Evolutionary conservation across 2,329 filamentous ascomycete species (phyloP).

Genomic region (Xenosphaeropsis pyriputrescens): DNA sequence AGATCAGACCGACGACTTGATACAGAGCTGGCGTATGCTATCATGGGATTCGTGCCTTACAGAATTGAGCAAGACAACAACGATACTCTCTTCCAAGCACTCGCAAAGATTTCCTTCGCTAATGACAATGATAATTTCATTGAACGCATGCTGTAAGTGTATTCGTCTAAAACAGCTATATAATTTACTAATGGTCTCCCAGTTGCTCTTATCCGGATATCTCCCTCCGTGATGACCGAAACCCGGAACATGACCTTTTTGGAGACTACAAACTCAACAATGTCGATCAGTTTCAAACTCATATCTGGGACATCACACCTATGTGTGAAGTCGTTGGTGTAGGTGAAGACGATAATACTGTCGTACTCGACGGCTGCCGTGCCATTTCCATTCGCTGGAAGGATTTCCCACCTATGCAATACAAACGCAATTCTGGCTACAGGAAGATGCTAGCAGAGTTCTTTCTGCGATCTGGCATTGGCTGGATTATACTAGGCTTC

Average conservation of each 20-base stretch:
- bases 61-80: slow-evolving; percentile 7
- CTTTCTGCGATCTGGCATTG: background rate
- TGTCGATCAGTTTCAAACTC: slow-evolving; percentile 3
- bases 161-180: too few relatives aligned
- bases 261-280: slow-evolving; percentile 9
- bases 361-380: slow-evolving; percentile 14
- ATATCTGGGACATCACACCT: too few relatives aligned
- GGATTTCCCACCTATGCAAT: slow-evolving; percentile 12
- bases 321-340: slow-evolving; percentile 2
- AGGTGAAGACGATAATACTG: slow-evolving; percentile 8
- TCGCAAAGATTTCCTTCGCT: slow-evolving; percentile 14
- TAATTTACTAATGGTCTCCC: slow-evolving; percentile 2
- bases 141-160: slow-evolving; percentile 10
- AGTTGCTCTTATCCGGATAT: slow-evolving; percentile 11
- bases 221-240: slow-evolving; percentile 1
- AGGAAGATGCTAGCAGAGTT: background rate
- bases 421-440: background rate
- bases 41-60: slow-evolving; percentile 13
- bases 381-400: slow-evolving; percentile 18
- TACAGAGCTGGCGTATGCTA: slow-evolving; percentile 12
- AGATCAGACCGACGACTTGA: background rate
- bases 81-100: slow-evolving; percentile 13
- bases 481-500: too few relatives aligned
- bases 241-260: too few relatives aligned
- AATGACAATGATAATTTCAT: slow-evolving; percentile 16